Evolutionary conservation across 1,284 basidiomycete species (phyloP), one percentile per base, ranked within the genome.

Genomic region (Coniferiporia weirii): DNA sequence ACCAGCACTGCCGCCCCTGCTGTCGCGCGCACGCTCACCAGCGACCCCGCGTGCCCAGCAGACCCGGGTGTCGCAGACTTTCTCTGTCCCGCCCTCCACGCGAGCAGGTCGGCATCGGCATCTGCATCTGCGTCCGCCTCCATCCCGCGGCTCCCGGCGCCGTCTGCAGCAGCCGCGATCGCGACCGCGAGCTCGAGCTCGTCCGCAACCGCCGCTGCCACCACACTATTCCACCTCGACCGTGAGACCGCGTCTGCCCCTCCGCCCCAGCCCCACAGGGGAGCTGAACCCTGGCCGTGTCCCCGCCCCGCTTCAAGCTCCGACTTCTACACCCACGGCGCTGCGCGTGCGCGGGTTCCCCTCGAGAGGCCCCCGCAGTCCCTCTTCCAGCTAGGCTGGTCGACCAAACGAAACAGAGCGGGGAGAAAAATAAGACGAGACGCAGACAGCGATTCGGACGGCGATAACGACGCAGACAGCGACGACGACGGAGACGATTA

Each of bases 21-120:
- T 15, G 47, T 20, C 3, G 50, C 50, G 4, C 32, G 13, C 32
- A 36, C 52, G 34, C 17, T 45, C 58, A 50, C 52, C 43, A 38
- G 8, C 34, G 53, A 15, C 38, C 9, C 12, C 15, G 36, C 36
- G 20, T 35, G 34, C 48, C 10, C 5, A 8, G 48, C 43, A 17
- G 43, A 45, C 13, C 10, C 57, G 22, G 47, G 44, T 49, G 54
- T 61, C 9, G 48, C 55, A 38, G 59, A 61, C 17, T 61, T 61
- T 53, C 55, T 61, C 40, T 61, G 55, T n/a, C 59, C 59, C 34
- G 36, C 54, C 10, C 52, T 59, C 15, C 27, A n/a, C 38, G 36
- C 12, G 9, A 19, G 17, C 43, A 10, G 17, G 15, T 22, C 43
- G 4, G 13, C 38, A 7, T 19, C 15, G 10, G 20, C 4, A 40